phyloP scores from a whole-genome alignment of 805 yeast genomes.

The Candida adriatica region DNA sequence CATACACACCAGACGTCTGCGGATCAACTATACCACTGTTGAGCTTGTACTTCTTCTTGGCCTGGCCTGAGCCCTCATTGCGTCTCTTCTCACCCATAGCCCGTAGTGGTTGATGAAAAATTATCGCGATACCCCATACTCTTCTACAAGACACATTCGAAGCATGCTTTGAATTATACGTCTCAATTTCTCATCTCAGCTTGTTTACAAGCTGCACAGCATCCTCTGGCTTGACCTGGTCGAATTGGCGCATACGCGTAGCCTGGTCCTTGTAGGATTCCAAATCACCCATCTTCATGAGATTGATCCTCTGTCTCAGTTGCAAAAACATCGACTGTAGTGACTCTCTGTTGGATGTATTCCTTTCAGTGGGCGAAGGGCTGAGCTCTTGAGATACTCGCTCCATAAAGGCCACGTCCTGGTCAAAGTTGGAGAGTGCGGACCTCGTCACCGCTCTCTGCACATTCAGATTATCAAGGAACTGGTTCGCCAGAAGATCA shows the following conservation, averaged over 20 bases:
- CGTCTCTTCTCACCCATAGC: slow-evolving; percentile 19
- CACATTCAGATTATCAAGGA: slow-evolving; percentile 51
- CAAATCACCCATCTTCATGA: slow-evolving; percentile 56
- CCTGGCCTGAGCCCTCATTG: slow-evolving; percentile 2
- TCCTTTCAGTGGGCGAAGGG: slow-evolving; percentile 18
- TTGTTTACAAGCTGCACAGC: slow-evolving; percentile 59
- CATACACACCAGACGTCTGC: slow-evolving; percentile 80
- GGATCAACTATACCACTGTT: slow-evolving; percentile 64
- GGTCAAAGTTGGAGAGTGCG: slow-evolving; percentile 67
- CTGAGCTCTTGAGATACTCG: slow-evolving; percentile 30
- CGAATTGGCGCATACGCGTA: slow-evolving; percentile 57
- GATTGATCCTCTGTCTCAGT: slow-evolving; percentile 70
- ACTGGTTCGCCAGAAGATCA: slow-evolving; percentile 71
- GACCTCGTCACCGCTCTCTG: slow-evolving; percentile 48
- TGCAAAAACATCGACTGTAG: slow-evolving; percentile 71
- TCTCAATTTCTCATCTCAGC: slow-evolving; percentile 20
- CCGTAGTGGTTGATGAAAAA: background rate
- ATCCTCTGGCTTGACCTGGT: slow-evolving; percentile 65
- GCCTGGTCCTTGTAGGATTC: slow-evolving; percentile 57
- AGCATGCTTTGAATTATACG: background rate
- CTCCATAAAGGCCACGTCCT: slow-evolving; percentile 77
- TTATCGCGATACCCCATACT: background rate
- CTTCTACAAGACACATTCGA: background rate
- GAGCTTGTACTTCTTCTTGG: slow-evolving; percentile 32
- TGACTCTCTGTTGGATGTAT: slow-evolving; percentile 33